A percentile compares a stretch with the other conserved stretches of the same genome.
These are phyloP conservation scores for Atalantia buxifolia DNA, from an alignment of 345 rosid genomes.

Conservation along the genomic window DNA sequence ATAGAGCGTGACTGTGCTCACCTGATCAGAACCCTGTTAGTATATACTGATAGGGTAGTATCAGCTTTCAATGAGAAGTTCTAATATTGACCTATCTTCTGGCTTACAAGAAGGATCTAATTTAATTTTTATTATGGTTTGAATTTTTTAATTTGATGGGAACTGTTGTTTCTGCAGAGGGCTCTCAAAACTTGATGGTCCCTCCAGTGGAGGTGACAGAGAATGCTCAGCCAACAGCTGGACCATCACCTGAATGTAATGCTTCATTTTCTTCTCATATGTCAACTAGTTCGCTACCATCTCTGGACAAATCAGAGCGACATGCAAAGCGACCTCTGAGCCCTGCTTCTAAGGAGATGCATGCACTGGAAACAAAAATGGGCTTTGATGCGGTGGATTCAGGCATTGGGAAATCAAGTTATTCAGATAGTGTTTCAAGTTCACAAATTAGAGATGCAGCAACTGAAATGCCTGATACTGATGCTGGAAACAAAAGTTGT, in stretches of 20 bases:
- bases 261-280: constrained; percentile 14
- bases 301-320: constrained; percentile 6
- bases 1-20: too few species aligned
- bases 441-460: constrained; percentile 18
- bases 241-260: not conserved
- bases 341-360: not conserved
- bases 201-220: constrained; percentile 9
- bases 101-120: not conserved
- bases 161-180: constrained; percentile 13
- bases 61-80: not conserved
- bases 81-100: not conserved
- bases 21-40: too few species aligned
- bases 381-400: constrained; percentile 9
- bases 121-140: not conserved
- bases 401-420: constrained; percentile 18
- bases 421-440: constrained; percentile 32
- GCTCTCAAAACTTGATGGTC: constrained; percentile 5
- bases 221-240: constrained; percentile 1
- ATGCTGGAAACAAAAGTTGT: constrained; percentile 3
- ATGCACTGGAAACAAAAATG: constrained; percentile 8
- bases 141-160: not conserved
- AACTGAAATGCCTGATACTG: constrained; percentile 13
- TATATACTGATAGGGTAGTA: not conserved
- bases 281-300: constrained; percentile 11
- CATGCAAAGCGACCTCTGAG: constrained; percentile 7